Evolutionary conservation across 495 filamentous ascomycete species (phyloP).

Genomic region (Talaromyces ruber): DNA sequence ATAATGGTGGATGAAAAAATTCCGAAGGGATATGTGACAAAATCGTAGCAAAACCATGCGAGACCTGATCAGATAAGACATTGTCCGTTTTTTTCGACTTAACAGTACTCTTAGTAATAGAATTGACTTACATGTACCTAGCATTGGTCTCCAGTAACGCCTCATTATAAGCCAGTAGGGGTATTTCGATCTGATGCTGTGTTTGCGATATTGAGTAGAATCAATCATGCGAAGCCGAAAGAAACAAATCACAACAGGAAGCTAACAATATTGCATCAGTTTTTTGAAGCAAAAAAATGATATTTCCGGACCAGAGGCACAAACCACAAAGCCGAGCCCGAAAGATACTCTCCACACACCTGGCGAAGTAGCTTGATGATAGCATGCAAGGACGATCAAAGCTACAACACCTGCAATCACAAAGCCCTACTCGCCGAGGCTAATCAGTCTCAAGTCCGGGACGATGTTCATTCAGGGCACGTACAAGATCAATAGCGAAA

Average conservation of each 20-base stretch:
- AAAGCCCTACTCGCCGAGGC: constrained; percentile 15
- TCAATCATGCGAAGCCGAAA: constrained; percentile 31
- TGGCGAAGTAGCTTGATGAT: constrained; percentile 12
- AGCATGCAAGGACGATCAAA: constrained; percentile 23
- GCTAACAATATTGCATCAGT: constrained; percentile 7
- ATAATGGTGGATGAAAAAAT: constrained; percentile 31
- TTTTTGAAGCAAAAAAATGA: not conserved
- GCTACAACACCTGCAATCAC: constrained; percentile 21
- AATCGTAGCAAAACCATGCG: constrained; percentile 35
- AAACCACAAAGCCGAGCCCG: constrained; percentile 25
- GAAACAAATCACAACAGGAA: constrained; percentile 25
- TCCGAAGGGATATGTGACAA: constrained; percentile 32
- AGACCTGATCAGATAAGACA: constrained; percentile 10
- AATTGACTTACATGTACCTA: constrained; percentile 25
- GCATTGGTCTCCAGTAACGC: constrained; percentile 31
- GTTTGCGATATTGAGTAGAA: constrained; percentile 26
- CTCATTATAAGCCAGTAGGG: constrained; percentile 25
- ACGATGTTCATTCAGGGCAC: not conserved
- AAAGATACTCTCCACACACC: constrained; percentile 30
- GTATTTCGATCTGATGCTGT: constrained; percentile 24
- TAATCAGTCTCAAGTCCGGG: not conserved
- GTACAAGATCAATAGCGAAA: constrained; percentile 23
- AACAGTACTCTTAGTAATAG: not conserved
- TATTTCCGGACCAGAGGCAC: not conserved
- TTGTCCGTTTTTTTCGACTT: not conserved